Conservation (phyloP, 345 rosid species). For the Corchorus olitorius region DNA sequence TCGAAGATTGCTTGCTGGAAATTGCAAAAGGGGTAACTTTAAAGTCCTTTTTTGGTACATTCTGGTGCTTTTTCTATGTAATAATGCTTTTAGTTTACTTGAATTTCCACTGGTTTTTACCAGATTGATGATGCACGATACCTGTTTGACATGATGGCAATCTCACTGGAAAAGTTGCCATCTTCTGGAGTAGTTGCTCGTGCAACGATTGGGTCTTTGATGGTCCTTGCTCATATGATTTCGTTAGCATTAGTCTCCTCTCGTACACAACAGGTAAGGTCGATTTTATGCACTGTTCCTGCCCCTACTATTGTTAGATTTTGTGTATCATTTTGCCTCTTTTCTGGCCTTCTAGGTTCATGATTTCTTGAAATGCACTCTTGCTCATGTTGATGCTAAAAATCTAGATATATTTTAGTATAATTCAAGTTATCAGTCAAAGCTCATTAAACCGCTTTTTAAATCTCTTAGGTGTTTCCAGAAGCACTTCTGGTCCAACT, state of each 20-base stretch:
- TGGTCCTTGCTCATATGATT: conserved; percentile 79
- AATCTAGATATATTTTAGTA: neutral
- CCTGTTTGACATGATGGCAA: conserved; percentile 80
- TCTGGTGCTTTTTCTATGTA: conserved; percentile 14
- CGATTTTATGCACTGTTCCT: neutral
- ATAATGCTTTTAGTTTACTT: conserved; percentile 12
- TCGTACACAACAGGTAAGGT: conserved; percentile 56
- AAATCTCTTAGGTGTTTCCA: conserved; percentile 64
- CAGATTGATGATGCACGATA: conserved; percentile 67
- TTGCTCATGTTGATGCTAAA: neutral
- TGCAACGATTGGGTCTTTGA: conserved; percentile 75
- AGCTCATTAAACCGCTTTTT: conserved; percentile 12
- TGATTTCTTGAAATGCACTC: neutral
- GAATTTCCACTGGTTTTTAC: conserved; percentile 12
- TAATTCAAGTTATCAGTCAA: neutral
- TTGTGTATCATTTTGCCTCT: neutral
- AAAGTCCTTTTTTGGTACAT: neutral
- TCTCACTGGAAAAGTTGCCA: conserved; percentile 79
- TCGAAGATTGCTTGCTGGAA: conserved; percentile 91
- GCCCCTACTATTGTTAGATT: neutral
- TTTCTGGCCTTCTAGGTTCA: neutral
- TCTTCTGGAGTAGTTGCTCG: conserved; percentile 74
- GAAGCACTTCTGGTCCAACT: conserved; percentile 81
- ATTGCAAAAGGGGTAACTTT: conserved; percentile 77
- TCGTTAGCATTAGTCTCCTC: conserved; percentile 60